These are phyloP conservation scores for Yueomyces sinensis DNA, from an alignment of 805 yeast genomes.

Conservation along the genomic window DNA sequence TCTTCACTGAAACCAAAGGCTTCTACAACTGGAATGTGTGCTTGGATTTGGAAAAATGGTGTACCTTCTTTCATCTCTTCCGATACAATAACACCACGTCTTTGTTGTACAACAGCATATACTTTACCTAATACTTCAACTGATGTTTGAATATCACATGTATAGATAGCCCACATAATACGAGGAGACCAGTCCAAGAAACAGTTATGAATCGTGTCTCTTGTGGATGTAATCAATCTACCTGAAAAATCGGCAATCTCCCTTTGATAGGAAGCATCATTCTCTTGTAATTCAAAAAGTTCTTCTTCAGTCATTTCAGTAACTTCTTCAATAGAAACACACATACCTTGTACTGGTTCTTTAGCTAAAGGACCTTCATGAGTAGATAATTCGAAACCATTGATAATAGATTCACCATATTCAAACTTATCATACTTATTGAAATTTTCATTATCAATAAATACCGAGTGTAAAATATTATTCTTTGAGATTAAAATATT, in stretches of 20 bases:
- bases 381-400: conserved; percentile 77
- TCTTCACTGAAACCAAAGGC: conserved; percentile 97
- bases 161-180: conserved; percentile 80
- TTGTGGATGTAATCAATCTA: conserved; percentile 55
- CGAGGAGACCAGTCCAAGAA: conserved; percentile 81
- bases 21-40: conserved; percentile 83
- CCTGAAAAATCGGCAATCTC: conserved; percentile 45
- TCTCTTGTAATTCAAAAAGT: conserved; percentile 7
- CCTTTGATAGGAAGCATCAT: conserved; percentile 13
- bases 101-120: conserved; percentile 80
- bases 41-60: conserved; percentile 80
- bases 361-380: conserved; percentile 79
- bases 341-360: conserved; percentile 78
- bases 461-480: conserved; percentile 24
- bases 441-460: conserved; percentile 4
- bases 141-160: conserved; percentile 90
- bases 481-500: conserved; percentile 44
- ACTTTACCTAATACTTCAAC: conserved; percentile 93
- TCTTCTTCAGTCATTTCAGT: conserved; percentile 21
- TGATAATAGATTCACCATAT: conserved; percentile 50
- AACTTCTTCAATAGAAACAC: conserved; percentile 36
- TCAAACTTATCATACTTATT: conserved; percentile 17
- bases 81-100: conserved; percentile 72
- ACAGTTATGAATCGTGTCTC: conserved; percentile 58
- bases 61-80: conserved; percentile 99